Conservation (phyloP, 176 grass and related monocot species). For the Oryza coarctata region DNA sequence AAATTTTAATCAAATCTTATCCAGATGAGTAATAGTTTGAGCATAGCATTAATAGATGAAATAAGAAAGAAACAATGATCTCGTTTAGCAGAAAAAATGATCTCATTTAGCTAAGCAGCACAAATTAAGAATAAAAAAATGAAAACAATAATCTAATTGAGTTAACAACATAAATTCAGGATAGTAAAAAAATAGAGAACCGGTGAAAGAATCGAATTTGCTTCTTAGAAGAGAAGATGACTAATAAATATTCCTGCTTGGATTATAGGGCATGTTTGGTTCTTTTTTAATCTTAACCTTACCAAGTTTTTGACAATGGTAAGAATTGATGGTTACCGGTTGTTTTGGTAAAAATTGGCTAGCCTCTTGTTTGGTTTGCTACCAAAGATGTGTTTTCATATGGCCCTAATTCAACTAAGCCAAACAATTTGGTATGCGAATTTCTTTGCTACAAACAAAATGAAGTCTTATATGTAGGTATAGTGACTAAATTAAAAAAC, state of each 20-base stretch:
- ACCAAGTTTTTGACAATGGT: no score
- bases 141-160: not conserved
- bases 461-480: no score
- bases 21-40: not conserved
- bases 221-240: not conserved
- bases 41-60: not conserved
- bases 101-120: not conserved
- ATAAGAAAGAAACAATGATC: not conserved
- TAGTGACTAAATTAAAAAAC: not conserved
- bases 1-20: no score
- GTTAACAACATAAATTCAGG: not conserved
- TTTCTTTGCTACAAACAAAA: no score
- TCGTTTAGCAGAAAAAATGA: not conserved
- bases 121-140: no score
- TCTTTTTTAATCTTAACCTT: no score
- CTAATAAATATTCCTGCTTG: not conserved
- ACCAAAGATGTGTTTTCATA: no score
- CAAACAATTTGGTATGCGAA: no score
- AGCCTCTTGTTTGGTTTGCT: no score
- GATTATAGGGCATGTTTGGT: not conserved
- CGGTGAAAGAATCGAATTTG: not conserved
- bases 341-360: no score
- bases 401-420: no score
- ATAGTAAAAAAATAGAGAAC: not conserved
- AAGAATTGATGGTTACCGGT: no score